These are phyloP conservation scores for Claviceps monticola DNA, from an alignment of 2,329 filamentous ascomycete species.

Conservation along the genomic window DNA sequence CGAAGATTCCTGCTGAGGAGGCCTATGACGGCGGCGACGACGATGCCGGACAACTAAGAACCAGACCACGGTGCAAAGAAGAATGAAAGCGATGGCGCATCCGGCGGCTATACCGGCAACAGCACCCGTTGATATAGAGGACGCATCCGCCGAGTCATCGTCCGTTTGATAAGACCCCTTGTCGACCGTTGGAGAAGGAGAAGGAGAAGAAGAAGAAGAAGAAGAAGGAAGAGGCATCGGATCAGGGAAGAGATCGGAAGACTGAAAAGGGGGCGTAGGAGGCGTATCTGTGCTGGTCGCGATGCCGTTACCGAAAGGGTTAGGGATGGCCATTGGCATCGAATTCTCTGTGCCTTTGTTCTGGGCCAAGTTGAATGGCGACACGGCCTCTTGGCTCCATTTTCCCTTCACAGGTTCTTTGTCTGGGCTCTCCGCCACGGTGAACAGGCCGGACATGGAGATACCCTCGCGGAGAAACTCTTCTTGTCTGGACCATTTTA, in stretches of 20 bases:
- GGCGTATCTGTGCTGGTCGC: not conserved
- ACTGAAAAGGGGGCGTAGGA: too few relatives aligned
- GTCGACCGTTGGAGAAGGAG: not conserved
- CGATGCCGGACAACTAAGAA: slow-evolving; percentile 29
- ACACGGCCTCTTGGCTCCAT: not conserved
- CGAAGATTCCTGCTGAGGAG: not conserved
- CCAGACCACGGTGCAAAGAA: slow-evolving; percentile 26
- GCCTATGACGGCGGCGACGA: slow-evolving; percentile 7
- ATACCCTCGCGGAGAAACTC: not conserved
- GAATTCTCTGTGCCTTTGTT: not conserved
- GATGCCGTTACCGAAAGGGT: not conserved
- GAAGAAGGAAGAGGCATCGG: not conserved
- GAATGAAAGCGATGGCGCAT: slow-evolving; percentile 22
- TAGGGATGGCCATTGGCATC: not conserved
- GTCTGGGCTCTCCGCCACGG: slow-evolving; percentile 4
- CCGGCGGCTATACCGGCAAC: slow-evolving; percentile 35
- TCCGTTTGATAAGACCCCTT: not conserved
- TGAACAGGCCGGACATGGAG: slow-evolving; percentile 10
- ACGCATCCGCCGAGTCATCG: not conserved
- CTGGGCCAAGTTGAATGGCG: not conserved
- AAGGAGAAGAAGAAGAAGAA: not conserved
- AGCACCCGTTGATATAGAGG: slow-evolving; percentile 26
- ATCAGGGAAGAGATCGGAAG: too few relatives aligned
- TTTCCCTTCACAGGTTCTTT: not conserved
- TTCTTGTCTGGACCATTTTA: slow-evolving; percentile 6